Evolutionary conservation across 495 filamentous ascomycete species (phyloP).

Genomic region (Cryomyces antarcticus): DNA sequence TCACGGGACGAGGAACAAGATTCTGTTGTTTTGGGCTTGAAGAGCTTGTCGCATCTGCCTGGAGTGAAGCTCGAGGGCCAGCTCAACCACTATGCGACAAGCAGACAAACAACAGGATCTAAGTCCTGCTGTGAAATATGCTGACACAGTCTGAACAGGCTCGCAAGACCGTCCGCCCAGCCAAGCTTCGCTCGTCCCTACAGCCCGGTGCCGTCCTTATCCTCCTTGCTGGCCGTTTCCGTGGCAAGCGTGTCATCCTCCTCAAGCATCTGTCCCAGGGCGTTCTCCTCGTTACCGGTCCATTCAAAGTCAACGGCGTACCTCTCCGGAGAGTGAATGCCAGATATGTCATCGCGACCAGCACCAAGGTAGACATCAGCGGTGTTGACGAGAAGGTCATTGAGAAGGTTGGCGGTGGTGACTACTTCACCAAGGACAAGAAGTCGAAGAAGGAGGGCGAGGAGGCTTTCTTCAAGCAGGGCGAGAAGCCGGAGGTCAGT

Average conservation of each 20-base stretch:
- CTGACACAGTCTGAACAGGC: constrained; percentile 31
- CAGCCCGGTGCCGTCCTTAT: constrained; percentile 89
- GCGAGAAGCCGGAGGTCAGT: constrained; percentile 87
- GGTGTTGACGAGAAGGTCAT: constrained; percentile 66
- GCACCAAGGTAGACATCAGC: constrained; percentile 64
- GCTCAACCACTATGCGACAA: neutral
- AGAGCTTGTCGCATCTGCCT: constrained; percentile 1
- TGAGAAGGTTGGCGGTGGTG: constrained; percentile 61
- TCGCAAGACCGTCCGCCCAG: constrained; percentile 79
- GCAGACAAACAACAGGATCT: neutral
- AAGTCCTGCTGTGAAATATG: too few relatives aligned
- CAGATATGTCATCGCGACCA: constrained; percentile 97
- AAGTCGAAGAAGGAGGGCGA: constrained; percentile 74
- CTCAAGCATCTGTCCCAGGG: constrained; percentile 92
- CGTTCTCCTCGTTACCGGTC: constrained; percentile 94
- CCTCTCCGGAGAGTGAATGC: constrained; percentile 94
- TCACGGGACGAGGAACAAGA: neutral
- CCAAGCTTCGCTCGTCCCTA: constrained; percentile 68
- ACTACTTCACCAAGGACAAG: constrained; percentile 95
- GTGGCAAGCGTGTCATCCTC: constrained; percentile 97
- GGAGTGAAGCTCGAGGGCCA: too few relatives aligned
- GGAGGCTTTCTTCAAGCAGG: constrained; percentile 93
- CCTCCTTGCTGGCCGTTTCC: constrained; percentile 97
- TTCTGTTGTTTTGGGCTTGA: constrained; percentile 2
- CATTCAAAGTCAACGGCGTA: constrained; percentile 99